Percentiles rank a stretch among this genome's conserved stretches.
Conservation (phyloP, 169 alveolate genomes). For the Plasmodium cynomolgi region DNA sequence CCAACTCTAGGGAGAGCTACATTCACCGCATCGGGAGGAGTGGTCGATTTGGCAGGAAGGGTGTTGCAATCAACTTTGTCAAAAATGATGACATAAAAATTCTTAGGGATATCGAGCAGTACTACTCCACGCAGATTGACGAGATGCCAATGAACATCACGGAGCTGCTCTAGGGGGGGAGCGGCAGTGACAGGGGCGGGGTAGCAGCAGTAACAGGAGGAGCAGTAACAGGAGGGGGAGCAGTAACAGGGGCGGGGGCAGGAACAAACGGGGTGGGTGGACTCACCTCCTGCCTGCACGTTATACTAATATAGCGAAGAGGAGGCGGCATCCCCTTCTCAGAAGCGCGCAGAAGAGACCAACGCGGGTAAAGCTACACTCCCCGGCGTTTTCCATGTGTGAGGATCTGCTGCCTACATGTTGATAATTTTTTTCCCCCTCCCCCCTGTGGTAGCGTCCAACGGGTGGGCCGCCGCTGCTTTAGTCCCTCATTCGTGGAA, state of each 20-base stretch:
- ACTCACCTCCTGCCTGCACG: too few relatives aligned
- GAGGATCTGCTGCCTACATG: neutral
- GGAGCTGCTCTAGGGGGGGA: slow-evolving; percentile 78
- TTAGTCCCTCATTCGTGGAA: neutral
- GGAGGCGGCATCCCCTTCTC: too few relatives aligned
- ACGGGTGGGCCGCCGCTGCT: neutral
- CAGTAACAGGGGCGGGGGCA: neutral
- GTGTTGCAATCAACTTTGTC: slow-evolving; percentile 99
- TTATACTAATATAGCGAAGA: too few relatives aligned
- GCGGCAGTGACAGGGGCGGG: neutral
- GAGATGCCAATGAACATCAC: slow-evolving; percentile 98
- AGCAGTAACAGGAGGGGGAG: neutral
- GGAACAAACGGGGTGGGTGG: neutral
- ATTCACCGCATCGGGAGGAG: slow-evolving; percentile 99
- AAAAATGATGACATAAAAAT: slow-evolving; percentile 94
- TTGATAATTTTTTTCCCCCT: neutral
- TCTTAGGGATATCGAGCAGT: slow-evolving; percentile 96
- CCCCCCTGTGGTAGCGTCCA: neutral
- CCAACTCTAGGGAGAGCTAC: slow-evolving; percentile 96
- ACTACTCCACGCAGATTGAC: slow-evolving; percentile 98
- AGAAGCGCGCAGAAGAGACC: too few relatives aligned
- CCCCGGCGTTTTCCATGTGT: neutral
- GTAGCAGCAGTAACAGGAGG: too few relatives aligned
- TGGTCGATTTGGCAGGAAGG: slow-evolving; percentile 99
- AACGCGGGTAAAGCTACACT: too few relatives aligned